Evolutionary conservation across 2,329 filamentous ascomycete genomes (phyloP), one percentile per base, ranked within the genome.

Genomic region (Claviceps pusilla): DNA sequence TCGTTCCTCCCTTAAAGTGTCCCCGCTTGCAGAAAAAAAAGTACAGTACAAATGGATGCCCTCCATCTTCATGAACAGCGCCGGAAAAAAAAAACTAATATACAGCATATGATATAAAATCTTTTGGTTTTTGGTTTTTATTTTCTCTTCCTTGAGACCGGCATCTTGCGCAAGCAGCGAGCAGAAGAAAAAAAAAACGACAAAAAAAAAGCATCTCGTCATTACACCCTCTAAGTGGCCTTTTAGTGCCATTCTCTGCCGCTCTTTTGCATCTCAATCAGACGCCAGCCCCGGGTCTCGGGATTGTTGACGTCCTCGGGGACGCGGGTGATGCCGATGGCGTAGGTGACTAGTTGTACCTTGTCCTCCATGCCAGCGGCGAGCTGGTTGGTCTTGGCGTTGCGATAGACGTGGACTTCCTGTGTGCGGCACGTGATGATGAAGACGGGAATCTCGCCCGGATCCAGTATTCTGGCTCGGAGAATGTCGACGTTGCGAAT

Each of bases 191-290:
- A 19, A 19, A 19, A 19, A 19, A 19, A 19, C 19, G 19, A 19
- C 1, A 19, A 19, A 19, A 19, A 19, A 11, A 14, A 39, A 12
- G 14, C 39, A 41, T 41, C 14, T 16, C 39, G 9, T 41, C 39
- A 41, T n/a, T 4, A n/a, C 39, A n/a, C 14, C 4, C 31, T 33
- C 51, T 24, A 51, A 16, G 29, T 33, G 19, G 29, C 14, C 16
- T 28, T 1, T 72, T 71, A 82, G 61, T 79, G 78, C 70, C 78
- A 97, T 73, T 98, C 93, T 65, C 93, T 82, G 54, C 87, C 91
- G 69, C 89, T 94, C 83, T 98, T 98, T 71, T 98, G 93, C 76
- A 98, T 82, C 74, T 98, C 93, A 66, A 98, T 97, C 69, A 98
- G 75, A 64, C 91, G 84, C 93, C 93, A 98, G 37, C 93, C 93